Conservation (phyloP, 495 filamentous ascomycete species). For the Neurospora cerealis region DNA sequence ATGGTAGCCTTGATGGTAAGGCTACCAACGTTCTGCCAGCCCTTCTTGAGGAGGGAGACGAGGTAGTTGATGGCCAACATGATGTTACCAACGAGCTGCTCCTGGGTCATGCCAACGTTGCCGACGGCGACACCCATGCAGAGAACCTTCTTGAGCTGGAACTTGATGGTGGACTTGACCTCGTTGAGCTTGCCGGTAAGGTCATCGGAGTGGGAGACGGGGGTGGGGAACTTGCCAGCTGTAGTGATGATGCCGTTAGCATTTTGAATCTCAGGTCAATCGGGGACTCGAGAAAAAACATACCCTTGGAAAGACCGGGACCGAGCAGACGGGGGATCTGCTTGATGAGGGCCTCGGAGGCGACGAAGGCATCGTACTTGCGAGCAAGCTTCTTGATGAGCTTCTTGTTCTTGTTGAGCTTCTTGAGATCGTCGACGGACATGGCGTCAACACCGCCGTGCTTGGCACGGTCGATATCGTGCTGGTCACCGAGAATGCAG, state of each 20-base stretch:
- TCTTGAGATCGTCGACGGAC: constrained; percentile 97
- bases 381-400: constrained; percentile 99
- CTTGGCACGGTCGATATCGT: constrained; percentile 99
- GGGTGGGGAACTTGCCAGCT: constrained; percentile 99
- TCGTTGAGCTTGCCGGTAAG: constrained; percentile 88
- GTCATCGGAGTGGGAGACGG: constrained; percentile 91
- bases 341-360: constrained; percentile 94
- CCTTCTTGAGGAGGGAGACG: constrained; percentile 97
- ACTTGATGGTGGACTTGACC: constrained; percentile 99
- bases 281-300: constrained; percentile 14
- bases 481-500: constrained; percentile 98
- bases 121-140: constrained; percentile 98
- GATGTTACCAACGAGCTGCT: constrained; percentile 93
- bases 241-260: constrained; percentile 12
- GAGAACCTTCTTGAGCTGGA: constrained; percentile 99
- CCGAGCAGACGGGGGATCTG: constrained; percentile 99
- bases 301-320: constrained; percentile 96
- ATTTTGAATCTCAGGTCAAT: not conserved
- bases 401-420: constrained; percentile 99
- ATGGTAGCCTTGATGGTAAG: constrained; percentile 99
- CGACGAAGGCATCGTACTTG: constrained; percentile 99
- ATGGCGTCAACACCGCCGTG: constrained; percentile 95
- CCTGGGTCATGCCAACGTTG: constrained; percentile 94
- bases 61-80: constrained; percentile 98
- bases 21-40: constrained; percentile 99